These are phyloP conservation scores for Tetradesmus lagerheimii DNA, from an alignment of 139 green algal species.

Conservation along the genomic window DNA sequence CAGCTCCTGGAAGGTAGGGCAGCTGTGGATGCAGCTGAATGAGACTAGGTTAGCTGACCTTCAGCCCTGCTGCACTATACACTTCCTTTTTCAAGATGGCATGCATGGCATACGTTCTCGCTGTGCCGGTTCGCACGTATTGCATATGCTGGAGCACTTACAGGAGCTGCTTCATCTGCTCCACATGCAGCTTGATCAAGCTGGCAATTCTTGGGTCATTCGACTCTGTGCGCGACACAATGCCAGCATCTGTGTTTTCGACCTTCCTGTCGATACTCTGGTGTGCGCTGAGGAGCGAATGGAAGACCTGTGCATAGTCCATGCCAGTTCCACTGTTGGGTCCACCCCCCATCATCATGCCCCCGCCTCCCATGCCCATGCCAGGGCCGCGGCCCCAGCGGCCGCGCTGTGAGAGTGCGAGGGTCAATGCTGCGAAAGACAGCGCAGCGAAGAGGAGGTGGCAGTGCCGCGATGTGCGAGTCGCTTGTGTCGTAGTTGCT, in stretches of 20 bases:
- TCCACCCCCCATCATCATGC: neutral
- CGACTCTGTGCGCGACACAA: neutral
- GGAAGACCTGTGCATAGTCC: neutral
- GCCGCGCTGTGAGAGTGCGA: neutral
- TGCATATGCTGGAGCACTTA: too few relatives aligned
- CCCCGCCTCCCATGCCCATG: neutral
- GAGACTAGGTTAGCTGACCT: too few relatives aligned
- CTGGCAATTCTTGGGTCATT: neutral
- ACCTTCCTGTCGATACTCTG: neutral
- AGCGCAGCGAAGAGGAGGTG: neutral
- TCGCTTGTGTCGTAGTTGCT: neutral
- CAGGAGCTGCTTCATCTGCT: constrained; percentile 15
- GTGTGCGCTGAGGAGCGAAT: neutral
- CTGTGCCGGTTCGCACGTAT: too few relatives aligned
- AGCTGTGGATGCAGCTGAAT: too few relatives aligned
- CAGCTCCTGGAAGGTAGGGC: too few relatives aligned
- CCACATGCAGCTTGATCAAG: constrained; percentile 7
- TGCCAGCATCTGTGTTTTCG: neutral
- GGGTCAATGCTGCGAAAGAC: neutral
- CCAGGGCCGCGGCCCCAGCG: neutral
- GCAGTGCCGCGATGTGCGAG: neutral
- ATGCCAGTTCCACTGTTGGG: neutral
- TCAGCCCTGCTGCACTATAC: too few relatives aligned
- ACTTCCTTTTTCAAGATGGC: too few relatives aligned
- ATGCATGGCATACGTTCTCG: too few relatives aligned